Evolutionary conservation across 2,329 filamentous ascomycete species (phyloP).

Genomic region (Verticillium zaregamsianum): DNA sequence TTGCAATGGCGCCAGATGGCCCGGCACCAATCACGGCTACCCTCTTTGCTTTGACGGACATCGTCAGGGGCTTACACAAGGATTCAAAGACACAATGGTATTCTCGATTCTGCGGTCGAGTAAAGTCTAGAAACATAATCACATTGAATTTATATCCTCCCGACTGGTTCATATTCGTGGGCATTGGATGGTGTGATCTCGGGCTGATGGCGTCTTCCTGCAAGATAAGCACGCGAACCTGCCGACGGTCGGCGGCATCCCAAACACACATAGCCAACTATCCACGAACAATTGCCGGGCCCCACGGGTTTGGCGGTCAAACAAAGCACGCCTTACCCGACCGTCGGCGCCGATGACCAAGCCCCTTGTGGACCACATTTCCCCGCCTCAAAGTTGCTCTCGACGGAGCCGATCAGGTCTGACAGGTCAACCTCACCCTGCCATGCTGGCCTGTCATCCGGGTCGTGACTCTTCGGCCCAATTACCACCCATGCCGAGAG

Average conservation of each 20-base stretch:
- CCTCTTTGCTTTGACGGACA: background rate
- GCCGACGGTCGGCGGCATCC: background rate
- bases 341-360: background rate
- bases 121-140: background rate
- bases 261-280: background rate
- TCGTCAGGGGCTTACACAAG: background rate
- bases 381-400: background rate
- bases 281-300: background rate
- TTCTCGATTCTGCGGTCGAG: no score
- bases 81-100: no score
- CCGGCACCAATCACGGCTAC: slow-evolving; percentile 56
- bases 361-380: background rate
- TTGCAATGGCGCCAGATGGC: slow-evolving; percentile 51
- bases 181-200: background rate
- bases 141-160: background rate
- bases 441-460: slow-evolving; percentile 12
- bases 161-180: background rate
- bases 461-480: slow-evolving; percentile 23
- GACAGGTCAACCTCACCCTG: background rate
- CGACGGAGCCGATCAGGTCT: background rate
- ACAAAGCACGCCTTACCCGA: background rate
- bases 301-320: background rate
- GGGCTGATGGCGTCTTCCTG: background rate
- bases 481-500: slow-evolving; percentile 37
- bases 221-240: slow-evolving; percentile 2